Evolutionary conservation across 495 filamentous ascomycete species (phyloP), one percentile per base, ranked within the genome.

Genomic region (Chaetomidium leptoderma): DNA sequence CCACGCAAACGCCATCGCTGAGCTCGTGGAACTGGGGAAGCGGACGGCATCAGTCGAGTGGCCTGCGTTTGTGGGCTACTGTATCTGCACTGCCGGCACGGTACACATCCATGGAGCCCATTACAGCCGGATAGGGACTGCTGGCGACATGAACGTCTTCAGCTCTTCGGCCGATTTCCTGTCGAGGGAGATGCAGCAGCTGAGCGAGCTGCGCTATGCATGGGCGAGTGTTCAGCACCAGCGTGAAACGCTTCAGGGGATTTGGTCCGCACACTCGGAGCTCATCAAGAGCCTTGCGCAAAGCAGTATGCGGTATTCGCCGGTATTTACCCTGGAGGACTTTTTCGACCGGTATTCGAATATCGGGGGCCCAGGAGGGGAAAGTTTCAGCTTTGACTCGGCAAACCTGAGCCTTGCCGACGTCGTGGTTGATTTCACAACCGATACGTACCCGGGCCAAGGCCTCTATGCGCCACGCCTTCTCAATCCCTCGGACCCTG

Each of bases 71-170:
- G 84, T 91, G 0, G 86, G 87, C 4, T 92, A 90, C 70, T 91
- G 89, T 57, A 81, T 95, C 26, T 86, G 82, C 64, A 90, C 88
- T 0, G 90, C 90, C 9, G 89, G 88, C 5, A 92, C 88, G 2
- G 88, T 95, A 0, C 89, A 92, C 60, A 84, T 92, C 36, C 90
- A 95, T 60, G 90, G 89, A 6, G 83, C 87, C 16, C 86, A 92
- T 58, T 95, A 95, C 69, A 82, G 72, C 46, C 74, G 83, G 43
- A 79, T 79, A 33, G 81, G 81, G 10, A 82, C 83, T 53, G 78
- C 80, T 4, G 87, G 87, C 26, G 83, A 86, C 23, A 67, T 78
- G 58, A 72, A 66, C 33, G 71, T 75, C 10, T 71, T 78, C 55
- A 71, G 66, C 43, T 69, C 74, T 0, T 89, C 86, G 21, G 77